Base-by-base conservation (phyloP, 768 basidiomycete species). In the Russula sp. region DNA sequence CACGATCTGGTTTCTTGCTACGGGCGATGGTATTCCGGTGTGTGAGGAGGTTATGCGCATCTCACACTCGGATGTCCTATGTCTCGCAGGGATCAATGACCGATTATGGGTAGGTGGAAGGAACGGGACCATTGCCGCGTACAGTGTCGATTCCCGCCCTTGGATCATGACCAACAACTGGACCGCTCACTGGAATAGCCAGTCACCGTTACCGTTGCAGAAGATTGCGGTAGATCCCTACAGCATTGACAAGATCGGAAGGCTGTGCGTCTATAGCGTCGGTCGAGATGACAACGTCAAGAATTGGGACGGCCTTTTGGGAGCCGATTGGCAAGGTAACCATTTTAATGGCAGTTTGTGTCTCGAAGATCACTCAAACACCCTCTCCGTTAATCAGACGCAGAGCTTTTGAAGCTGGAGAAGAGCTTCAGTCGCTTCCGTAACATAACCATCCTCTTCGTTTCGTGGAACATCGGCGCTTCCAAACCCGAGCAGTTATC, bases 391-490 rank as follows among this genome's bases (percentile, higher is more conserved):
- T 8, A 20, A 27, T 34, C 34, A 95, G 95, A 94, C 58, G 78
- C 84, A 44, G 88, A 91, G 65, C 75, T 98, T 2, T 71, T 84
- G 67, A 87, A 87, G 71, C 82, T 84, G 18, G 93, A 96, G 73
- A 77, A 77, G 0, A 77, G 85, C 16, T 98, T 88, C 74, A 91
- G 89, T 75, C 81, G 81, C 3, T 94, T 89, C 80, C 82, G 93
- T 20, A 78, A 87, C 20, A 76, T 97, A 62, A 87, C 81, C 2
- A 76, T 91, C 0, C 85, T 98, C 40, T 80, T 93, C 37, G 82
- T 93, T 52, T 87, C 94, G 0, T 99, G 94, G 94, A 99, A 98
- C 72, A 84, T 91, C 57, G 95, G 95, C 71, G 87, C 94, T 1
- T 85, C 88, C 4, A 86, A 88, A 68, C 95, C 96, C 0, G 88